Percentiles rank a stretch among this genome's conserved stretches.
phyloP scores from a whole-genome alignment of 495 filamentous ascomycete species.

The Lichenothelia convexa region DNA sequence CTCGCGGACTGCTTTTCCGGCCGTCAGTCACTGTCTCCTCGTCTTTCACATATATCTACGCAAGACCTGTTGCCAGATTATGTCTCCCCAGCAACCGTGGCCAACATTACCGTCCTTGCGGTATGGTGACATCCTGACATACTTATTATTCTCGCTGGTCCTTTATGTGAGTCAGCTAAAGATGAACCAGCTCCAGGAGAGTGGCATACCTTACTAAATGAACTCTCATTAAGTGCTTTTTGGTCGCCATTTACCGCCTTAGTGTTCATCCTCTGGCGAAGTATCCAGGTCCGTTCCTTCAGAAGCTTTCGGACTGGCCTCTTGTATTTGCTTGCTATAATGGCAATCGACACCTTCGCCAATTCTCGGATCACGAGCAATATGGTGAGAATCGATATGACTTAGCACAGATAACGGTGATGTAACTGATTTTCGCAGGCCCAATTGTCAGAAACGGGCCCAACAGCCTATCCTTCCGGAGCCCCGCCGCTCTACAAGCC shows the following conservation, averaged over 20 bases:
- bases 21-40: too few relatives aligned
- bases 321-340: slow-evolving; percentile 8
- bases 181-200: background rate
- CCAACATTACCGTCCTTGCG: background rate
- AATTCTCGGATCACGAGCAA: slow-evolving; percentile 14
- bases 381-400: slow-evolving; percentile 15
- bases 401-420: too few relatives aligned
- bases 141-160: background rate
- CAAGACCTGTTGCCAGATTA: too few relatives aligned
- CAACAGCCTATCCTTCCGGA: slow-evolving; percentile 15
- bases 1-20: too few relatives aligned
- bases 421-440: too few relatives aligned
- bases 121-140: background rate
- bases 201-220: background rate
- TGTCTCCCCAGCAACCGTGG: too few relatives aligned
- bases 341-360: slow-evolving; percentile 10
- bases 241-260: slow-evolving; percentile 4
- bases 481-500: slow-evolving; percentile 9
- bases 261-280: slow-evolving; percentile 10
- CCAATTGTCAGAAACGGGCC: slow-evolving; percentile 15
- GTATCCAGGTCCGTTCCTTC: slow-evolving; percentile 9
- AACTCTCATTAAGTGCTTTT: background rate
- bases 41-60: too few relatives aligned
- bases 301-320: slow-evolving; percentile 12
- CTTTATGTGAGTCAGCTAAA: background rate